Conservation (phyloP, 306 rosid genomes). For the Malus sieversii region DNA sequence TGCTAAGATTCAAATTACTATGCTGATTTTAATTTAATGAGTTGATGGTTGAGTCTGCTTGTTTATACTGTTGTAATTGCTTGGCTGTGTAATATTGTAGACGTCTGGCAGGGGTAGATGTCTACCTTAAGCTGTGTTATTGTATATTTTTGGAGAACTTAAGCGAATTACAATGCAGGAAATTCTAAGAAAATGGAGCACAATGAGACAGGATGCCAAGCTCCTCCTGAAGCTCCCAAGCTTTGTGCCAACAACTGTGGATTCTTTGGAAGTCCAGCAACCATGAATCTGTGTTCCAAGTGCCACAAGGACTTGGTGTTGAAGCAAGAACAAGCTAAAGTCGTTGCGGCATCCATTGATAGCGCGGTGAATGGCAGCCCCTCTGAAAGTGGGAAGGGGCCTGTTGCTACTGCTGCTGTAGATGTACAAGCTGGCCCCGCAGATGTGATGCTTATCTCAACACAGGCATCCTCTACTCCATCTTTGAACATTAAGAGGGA, state of each 20-base stretch:
- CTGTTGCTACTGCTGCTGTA: neutral
- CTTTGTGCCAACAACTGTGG: slow-evolving; percentile 45
- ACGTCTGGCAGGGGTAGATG: neutral
- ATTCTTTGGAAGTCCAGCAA: slow-evolving; percentile 43
- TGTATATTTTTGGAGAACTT: neutral
- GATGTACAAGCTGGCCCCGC: slow-evolving; percentile 4
- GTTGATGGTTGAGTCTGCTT: neutral
- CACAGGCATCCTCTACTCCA: neutral
- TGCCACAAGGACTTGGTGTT: slow-evolving; percentile 39
- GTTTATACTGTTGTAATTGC: neutral
- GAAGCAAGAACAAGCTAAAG: slow-evolving; percentile 37
- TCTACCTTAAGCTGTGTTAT: neutral
- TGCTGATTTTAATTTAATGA: neutral
- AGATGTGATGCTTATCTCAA: slow-evolving; percentile 7
- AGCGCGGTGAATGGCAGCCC: slow-evolving; percentile 25
- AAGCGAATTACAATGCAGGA: slow-evolving; percentile 4
- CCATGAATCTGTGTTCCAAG: slow-evolving; percentile 45
- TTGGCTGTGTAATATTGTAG: neutral
- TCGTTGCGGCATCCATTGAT: slow-evolving; percentile 31
- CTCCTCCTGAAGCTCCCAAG: slow-evolving; percentile 41
- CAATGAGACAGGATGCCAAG: slow-evolving; percentile 44
- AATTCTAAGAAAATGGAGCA: slow-evolving; percentile 28
- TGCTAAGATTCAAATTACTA: neutral
- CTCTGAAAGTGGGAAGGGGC: slow-evolving; percentile 9
- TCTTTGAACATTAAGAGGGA: slow-evolving; percentile 7